Conservation (phyloP, 1,284 basidiomycete genomes). For the Pascua guehoae region DNA sequence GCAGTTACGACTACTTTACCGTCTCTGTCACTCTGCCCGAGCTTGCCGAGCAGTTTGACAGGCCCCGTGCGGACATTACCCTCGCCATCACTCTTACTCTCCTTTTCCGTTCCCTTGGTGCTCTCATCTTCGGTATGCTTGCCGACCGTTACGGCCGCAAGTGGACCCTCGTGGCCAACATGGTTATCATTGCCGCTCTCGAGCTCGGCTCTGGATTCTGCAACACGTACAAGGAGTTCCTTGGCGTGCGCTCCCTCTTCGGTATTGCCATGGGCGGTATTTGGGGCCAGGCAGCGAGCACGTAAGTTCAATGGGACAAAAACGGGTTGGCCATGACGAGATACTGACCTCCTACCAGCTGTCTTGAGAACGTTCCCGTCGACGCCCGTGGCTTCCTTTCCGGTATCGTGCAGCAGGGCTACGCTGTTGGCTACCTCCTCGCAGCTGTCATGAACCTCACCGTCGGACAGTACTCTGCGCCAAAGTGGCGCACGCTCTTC, state of each 20-base stretch:
- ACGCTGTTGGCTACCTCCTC: conserved; percentile 56
- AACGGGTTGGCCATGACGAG: not conserved
- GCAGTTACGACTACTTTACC: conserved; percentile 26
- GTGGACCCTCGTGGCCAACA: conserved; percentile 81
- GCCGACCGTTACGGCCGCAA: conserved; percentile 72
- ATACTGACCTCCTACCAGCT: conserved; percentile 55
- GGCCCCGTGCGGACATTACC: conserved; percentile 42
- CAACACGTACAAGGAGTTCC: conserved; percentile 51
- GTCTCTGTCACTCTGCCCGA: conserved; percentile 11
- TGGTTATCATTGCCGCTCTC: conserved; percentile 65
- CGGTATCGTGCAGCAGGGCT: conserved; percentile 80
- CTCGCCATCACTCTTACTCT: conserved; percentile 90
- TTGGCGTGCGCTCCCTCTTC: conserved; percentile 61
- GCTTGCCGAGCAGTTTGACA: conserved; percentile 15
- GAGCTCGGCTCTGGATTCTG: conserved; percentile 65
- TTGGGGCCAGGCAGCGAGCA: not conserved
- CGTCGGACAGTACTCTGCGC: conserved; percentile 43
- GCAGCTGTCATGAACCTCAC: conserved; percentile 69
- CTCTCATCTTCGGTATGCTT: conserved; percentile 70
- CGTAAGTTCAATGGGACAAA: not conserved
- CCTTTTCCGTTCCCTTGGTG: conserved; percentile 83
- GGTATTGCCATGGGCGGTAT: conserved; percentile 76
- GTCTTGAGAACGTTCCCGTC: conserved; percentile 81
- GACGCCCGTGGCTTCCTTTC: conserved; percentile 79
- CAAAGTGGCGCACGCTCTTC: conserved; percentile 54